Evolutionary conservation across 306 rosid genomes (phyloP).

Genomic region (Inga leiocalycina): DNA sequence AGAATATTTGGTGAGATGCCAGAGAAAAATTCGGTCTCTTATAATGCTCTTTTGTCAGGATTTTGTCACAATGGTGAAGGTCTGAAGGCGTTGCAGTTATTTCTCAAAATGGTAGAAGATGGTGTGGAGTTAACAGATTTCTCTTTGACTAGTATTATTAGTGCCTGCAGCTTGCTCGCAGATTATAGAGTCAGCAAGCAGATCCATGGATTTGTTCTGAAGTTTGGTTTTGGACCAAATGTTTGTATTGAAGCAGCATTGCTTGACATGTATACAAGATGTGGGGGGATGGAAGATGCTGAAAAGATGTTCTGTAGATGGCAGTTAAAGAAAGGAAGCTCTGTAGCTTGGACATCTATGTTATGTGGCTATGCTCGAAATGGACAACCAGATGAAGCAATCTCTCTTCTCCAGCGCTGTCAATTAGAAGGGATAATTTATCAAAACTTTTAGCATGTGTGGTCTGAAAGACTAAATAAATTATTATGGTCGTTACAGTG

Average conservation of each 20-base stretch:
- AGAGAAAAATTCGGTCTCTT: slow-evolving; percentile 54
- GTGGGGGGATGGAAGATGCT: slow-evolving; percentile 74
- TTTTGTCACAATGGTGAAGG: slow-evolving; percentile 67
- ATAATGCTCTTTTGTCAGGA: slow-evolving; percentile 76
- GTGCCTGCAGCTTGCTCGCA: slow-evolving; percentile 68
- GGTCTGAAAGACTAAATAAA: neutral
- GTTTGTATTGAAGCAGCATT: slow-evolving; percentile 62
- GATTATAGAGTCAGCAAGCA: slow-evolving; percentile 58
- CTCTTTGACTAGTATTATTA: slow-evolving; percentile 62
- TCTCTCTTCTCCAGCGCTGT: slow-evolving; percentile 57
- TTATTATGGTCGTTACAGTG: neutral
- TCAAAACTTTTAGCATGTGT: neutral
- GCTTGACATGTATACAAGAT: slow-evolving; percentile 83
- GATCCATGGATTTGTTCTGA: slow-evolving; percentile 68
- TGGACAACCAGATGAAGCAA: slow-evolving; percentile 60
- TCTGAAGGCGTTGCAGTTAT: slow-evolving; percentile 56
- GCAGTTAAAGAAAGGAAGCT: slow-evolving; percentile 48
- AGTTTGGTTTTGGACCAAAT: slow-evolving; percentile 72
- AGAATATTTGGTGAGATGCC: slow-evolving; percentile 72
- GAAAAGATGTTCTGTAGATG: slow-evolving; percentile 57
- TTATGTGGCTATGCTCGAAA: slow-evolving; percentile 77
- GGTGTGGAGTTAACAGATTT: slow-evolving; percentile 64
- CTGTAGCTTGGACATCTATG: slow-evolving; percentile 73
- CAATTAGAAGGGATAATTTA: slow-evolving; percentile 55
- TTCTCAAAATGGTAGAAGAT: slow-evolving; percentile 57